Evolutionary conservation across 371 early-diverging fungal species (phyloP).

Genomic region (Rhizopus delemar): DNA sequence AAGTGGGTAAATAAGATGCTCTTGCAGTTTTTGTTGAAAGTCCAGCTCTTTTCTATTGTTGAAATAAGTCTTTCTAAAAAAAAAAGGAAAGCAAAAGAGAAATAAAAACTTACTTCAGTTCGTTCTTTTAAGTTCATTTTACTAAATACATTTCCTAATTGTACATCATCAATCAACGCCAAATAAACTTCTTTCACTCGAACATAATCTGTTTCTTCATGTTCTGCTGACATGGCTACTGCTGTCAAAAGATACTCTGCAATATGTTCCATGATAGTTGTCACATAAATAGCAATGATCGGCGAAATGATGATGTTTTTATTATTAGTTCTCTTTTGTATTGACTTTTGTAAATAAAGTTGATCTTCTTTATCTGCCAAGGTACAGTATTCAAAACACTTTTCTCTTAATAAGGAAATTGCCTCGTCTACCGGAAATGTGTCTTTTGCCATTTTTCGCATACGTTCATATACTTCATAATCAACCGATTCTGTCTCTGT

Average conservation of each 20-base stretch:
- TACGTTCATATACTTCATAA: slow-evolving; percentile 47
- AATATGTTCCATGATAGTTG: slow-evolving; percentile 66
- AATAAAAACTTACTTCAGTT: slow-evolving; percentile 49
- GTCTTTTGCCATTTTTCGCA: slow-evolving; percentile 35
- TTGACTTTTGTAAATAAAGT: slow-evolving; percentile 23
- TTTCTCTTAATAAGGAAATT: slow-evolving; percentile 46
- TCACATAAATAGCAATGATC: slow-evolving; percentile 66
- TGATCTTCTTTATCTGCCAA: slow-evolving; percentile 53
- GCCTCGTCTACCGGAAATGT: slow-evolving; percentile 31
- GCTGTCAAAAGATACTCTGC: slow-evolving; percentile 63
- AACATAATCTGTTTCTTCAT: slow-evolving; percentile 62
- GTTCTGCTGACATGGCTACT: slow-evolving; percentile 62
- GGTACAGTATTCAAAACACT: slow-evolving; percentile 63
- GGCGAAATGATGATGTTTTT: slow-evolving; percentile 51
- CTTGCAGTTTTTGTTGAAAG: slow-evolving; percentile 13
- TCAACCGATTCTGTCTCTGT: slow-evolving; percentile 59
- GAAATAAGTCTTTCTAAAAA: not conserved
- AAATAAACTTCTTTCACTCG: slow-evolving; percentile 62
- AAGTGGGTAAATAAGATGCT: slow-evolving; percentile 18
- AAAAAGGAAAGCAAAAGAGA: too few species aligned
- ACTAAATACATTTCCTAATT: slow-evolving; percentile 54
- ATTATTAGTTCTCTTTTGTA: slow-evolving; percentile 15
- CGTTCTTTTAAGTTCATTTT: slow-evolving; percentile 56
- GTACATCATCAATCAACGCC: slow-evolving; percentile 58
- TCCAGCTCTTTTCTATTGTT: slow-evolving; percentile 24